Evolutionary conservation across 805 yeast genomes (phyloP).

Genomic region (Barnettozyma californica): DNA sequence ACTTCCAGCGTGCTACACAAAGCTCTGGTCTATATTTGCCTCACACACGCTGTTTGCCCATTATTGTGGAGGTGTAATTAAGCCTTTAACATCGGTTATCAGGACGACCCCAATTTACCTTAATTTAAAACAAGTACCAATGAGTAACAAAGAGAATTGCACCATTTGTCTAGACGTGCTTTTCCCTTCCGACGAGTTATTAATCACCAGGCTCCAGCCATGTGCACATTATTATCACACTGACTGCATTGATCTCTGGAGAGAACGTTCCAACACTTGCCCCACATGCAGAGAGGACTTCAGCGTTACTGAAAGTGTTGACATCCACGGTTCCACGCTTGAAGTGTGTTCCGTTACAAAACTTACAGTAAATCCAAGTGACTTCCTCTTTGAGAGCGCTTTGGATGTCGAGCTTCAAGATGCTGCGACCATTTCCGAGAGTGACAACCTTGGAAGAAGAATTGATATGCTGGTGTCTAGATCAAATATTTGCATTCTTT

Average conservation of each 20-base stretch:
- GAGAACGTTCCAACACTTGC: slow-evolving; percentile 49
- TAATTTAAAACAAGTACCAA: background rate
- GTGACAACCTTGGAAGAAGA: slow-evolving; percentile 14
- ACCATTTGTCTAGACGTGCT: slow-evolving; percentile 54
- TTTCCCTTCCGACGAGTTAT: slow-evolving; percentile 15
- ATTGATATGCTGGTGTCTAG: slow-evolving; percentile 18
- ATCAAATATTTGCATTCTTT: slow-evolving; percentile 21
- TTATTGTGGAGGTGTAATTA: background rate
- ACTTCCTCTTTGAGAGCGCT: slow-evolving; percentile 14
- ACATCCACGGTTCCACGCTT: slow-evolving; percentile 15
- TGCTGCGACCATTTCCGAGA: slow-evolving; percentile 3
- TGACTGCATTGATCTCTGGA: slow-evolving; percentile 54
- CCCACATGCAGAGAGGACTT: slow-evolving; percentile 55
- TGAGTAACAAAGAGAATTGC: slow-evolving; percentile 33
- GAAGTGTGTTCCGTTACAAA: slow-evolving; percentile 11
- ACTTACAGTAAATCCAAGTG: slow-evolving; percentile 9
- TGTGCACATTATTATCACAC: slow-evolving; percentile 57
- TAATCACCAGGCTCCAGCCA: slow-evolving; percentile 30
- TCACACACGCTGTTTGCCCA: background rate
- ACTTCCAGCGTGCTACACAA: background rate
- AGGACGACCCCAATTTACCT: background rate
- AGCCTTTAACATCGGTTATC: background rate
- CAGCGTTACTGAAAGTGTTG: slow-evolving; percentile 31
- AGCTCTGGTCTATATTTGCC: background rate
- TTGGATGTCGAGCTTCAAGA: slow-evolving; percentile 6